phyloP scores from a whole-genome alignment of 768 basidiomycete genomes.

The Xanthoconium purpureum region DNA sequence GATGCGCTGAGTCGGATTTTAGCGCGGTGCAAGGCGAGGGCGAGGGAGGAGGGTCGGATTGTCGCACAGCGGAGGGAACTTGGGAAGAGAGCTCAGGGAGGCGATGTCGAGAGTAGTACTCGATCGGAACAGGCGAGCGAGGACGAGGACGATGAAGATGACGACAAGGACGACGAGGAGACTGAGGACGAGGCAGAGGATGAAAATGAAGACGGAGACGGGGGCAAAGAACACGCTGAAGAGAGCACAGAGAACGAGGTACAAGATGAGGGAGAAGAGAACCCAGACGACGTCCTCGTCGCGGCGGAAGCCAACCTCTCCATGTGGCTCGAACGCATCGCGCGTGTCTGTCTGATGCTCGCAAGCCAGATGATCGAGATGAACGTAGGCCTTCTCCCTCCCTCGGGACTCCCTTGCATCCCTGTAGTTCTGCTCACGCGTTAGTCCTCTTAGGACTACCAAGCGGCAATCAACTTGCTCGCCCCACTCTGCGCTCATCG shows the following conservation, averaged over 20 bases:
- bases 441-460: slow-evolving; percentile 51
- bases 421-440: background rate
- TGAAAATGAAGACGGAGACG: background rate
- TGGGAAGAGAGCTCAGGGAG: background rate
- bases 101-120: background rate
- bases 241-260: background rate
- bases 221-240: background rate
- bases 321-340: slow-evolving; percentile 85
- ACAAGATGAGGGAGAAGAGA: background rate
- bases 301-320: slow-evolving; percentile 37
- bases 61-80: slow-evolving; percentile 14
- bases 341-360: slow-evolving; percentile 71
- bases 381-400: slow-evolving; percentile 48
- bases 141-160: slow-evolving; percentile 23
- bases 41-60: slow-evolving; percentile 32
- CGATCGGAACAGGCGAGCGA: background rate
- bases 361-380: slow-evolving; percentile 83
- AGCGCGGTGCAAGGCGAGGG: slow-evolving; percentile 53
- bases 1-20: slow-evolving; percentile 69
- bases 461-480: slow-evolving; percentile 65
- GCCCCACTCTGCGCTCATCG: slow-evolving; percentile 58
- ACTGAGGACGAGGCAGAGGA: background rate
- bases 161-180: background rate
- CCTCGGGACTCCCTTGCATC: background rate
- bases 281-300: slow-evolving; percentile 17